Evolutionary conservation across 805 yeast species (phyloP), one percentile per base, ranked within the genome.

Genomic region (Ogataea pini): DNA sequence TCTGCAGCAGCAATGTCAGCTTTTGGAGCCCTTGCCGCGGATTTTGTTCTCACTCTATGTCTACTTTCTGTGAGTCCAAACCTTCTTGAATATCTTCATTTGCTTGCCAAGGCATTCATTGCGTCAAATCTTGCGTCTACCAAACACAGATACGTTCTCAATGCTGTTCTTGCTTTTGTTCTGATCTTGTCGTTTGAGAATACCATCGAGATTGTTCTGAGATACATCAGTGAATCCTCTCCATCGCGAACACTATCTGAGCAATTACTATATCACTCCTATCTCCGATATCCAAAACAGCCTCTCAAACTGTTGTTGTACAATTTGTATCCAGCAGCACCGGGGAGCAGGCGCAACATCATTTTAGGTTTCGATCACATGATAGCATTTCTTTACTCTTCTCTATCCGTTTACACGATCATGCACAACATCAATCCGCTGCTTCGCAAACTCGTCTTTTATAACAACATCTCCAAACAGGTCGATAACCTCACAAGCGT

Each of bases 101-200:
- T 68, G 9, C 49, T 67, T 28, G 64, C 71, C 6, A 68, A 67
- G 49, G 63, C 71, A 0, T 55, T 64, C 33, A 55, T 69, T n/a
- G 71, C 71, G 1, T 59, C 70, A 12, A 65, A 55, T 20, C 36
- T 69, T 18, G 64, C 70, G 0, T 65, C 71, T 1, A 54, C 64
- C 6, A 59, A 54, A 42, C 54, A 60, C 39, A 52, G 65, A 42
- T 58, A 60, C 28, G 44, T 60, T 4, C 28, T 58, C 7, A 68
- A 68, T 54, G 67, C 72, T 3, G 16, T 67, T 2, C 24, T 59
- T 2, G 55, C 70, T 4, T 41, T 61, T 20, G 12, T 57, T 3
- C 33, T 64, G 3, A 39, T 65, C 3, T 28, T 64, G 8, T 12
- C 50, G 2, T 17, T 40, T 13, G 27, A 40, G 20, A 29, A 19